These are phyloP conservation scores for Cordyceps pruinosa DNA, from an alignment of 2,329 filamentous ascomycete species.

Conservation along the genomic window DNA sequence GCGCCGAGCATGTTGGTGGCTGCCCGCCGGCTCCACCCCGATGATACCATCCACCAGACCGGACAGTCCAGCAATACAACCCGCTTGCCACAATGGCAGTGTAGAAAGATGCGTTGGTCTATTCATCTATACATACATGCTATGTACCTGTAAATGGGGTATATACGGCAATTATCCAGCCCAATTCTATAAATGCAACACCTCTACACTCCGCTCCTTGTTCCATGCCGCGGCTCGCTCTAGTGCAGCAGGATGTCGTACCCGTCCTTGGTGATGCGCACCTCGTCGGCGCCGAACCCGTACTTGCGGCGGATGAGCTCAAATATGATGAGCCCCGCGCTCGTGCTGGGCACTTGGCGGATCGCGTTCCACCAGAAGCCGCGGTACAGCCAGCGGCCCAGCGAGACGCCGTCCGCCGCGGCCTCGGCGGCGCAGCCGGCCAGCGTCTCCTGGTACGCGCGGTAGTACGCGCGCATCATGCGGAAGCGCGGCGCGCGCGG, in stretches of 20 bases:
- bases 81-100: neutral
- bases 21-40: neutral
- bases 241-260: conserved; percentile 60
- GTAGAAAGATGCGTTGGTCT: neutral
- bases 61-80: too few species aligned
- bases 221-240: neutral
- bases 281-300: conserved; percentile 53
- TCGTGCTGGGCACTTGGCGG: conserved; percentile 68
- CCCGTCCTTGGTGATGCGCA: conserved; percentile 59
- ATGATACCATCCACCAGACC: neutral
- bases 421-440: conserved; percentile 54
- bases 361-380: conserved; percentile 68
- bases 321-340: conserved; percentile 71
- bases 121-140: neutral
- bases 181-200: neutral
- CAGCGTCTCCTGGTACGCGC: conserved; percentile 63
- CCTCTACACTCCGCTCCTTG: neutral
- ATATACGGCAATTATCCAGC: neutral
- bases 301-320: conserved; percentile 70
- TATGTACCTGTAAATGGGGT: neutral
- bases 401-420: conserved; percentile 45
- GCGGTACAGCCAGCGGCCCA: conserved; percentile 59
- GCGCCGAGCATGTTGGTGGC: neutral
- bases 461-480: conserved; percentile 60
- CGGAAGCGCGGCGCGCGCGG: conserved; percentile 34